phyloP scores from a whole-genome alignment of 2,329 filamentous ascomycete species.

The Stemphylium lycopersici region DNA sequence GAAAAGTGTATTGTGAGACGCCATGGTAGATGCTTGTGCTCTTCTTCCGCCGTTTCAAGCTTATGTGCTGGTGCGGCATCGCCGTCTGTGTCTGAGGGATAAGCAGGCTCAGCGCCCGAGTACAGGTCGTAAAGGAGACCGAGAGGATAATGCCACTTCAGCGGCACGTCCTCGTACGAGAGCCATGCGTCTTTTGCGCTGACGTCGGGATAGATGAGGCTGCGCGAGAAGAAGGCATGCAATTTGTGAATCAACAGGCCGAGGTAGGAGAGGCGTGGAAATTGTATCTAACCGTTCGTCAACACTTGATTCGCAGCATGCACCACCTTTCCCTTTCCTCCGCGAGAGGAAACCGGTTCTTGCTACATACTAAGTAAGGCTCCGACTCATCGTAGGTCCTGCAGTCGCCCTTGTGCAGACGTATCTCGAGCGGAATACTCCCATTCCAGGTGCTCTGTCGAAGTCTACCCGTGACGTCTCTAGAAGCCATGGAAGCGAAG shows the following conservation, averaged over 20 bases:
- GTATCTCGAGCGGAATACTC: conserved; percentile 65
- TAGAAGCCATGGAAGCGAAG: conserved; percentile 23
- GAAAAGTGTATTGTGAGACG: conserved; percentile 66
- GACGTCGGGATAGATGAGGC: conserved; percentile 63
- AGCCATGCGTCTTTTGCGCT: conserved; percentile 65
- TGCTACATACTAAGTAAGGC: conserved; percentile 61
- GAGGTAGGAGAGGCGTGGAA: conserved; percentile 71
- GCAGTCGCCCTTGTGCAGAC: conserved; percentile 64
- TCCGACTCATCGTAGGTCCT: conserved; percentile 65
- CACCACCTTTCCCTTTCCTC: neutral
- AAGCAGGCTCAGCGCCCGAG: conserved; percentile 60
- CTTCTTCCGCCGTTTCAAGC: conserved; percentile 26
- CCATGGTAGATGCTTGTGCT: conserved; percentile 60
- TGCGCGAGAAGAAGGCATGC: conserved; percentile 65
- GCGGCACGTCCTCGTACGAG: conserved; percentile 69
- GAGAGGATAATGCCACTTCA: conserved; percentile 75
- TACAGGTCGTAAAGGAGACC: conserved; percentile 74
- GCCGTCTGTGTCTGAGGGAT: conserved; percentile 21
- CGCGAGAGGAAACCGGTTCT: neutral
- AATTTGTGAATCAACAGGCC: conserved; percentile 68
- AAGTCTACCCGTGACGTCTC: conserved; percentile 47
- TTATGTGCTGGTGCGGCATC: conserved; percentile 17
- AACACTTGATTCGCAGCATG: conserved; percentile 2
- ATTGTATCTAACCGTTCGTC: conserved; percentile 57
- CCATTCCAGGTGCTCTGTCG: conserved; percentile 64